These are phyloP conservation scores for Micractinium conductrix DNA, from an alignment of 139 green algal genomes.

Conservation along the genomic window DNA sequence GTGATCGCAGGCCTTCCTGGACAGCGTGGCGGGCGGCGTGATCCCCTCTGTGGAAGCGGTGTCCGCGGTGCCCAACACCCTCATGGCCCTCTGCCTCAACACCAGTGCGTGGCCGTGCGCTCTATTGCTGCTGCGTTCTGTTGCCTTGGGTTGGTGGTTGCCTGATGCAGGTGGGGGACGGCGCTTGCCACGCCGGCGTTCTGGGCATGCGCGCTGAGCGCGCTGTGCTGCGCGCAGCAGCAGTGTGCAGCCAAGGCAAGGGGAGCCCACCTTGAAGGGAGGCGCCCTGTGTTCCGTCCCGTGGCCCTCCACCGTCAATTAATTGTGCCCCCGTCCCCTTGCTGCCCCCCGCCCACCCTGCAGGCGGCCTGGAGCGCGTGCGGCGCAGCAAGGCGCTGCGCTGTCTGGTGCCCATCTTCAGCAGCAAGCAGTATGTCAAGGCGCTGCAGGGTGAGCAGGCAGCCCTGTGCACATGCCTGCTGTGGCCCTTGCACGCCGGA, in stretches of 20 bases:
- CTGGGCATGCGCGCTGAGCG: too few species aligned
- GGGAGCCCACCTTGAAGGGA: too few species aligned
- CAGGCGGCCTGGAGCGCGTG: conserved; percentile 74
- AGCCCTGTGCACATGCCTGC: too few species aligned
- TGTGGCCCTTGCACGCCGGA: too few species aligned
- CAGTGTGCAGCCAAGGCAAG: too few species aligned
- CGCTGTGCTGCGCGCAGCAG: too few species aligned
- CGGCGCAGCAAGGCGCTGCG: conserved; percentile 60
- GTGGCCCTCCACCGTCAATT: too few species aligned
- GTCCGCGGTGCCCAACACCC: conserved; percentile 73
- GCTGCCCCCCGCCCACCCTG: neutral
- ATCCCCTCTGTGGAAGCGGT: conserved; percentile 82
- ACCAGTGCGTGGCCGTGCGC: too few species aligned
- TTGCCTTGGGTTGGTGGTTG: neutral
- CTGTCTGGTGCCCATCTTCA: conserved; percentile 86
- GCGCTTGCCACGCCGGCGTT: too few species aligned
- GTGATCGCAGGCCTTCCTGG: conserved; percentile 77
- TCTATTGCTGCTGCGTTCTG: too few species aligned
- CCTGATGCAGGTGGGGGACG: too few species aligned
- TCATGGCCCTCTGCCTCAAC: conserved; percentile 94
- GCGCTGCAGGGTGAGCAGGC: conserved; percentile 46
- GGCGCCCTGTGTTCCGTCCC: too few species aligned
- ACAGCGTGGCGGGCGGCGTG: conserved; percentile 55
- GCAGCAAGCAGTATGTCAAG: conserved; percentile 47
- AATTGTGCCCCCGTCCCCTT: neutral